Evolutionary conservation across 1,284 basidiomycete genomes (phyloP), one percentile per base, ranked within the genome.

Genomic region (Moniliella sp.): DNA sequence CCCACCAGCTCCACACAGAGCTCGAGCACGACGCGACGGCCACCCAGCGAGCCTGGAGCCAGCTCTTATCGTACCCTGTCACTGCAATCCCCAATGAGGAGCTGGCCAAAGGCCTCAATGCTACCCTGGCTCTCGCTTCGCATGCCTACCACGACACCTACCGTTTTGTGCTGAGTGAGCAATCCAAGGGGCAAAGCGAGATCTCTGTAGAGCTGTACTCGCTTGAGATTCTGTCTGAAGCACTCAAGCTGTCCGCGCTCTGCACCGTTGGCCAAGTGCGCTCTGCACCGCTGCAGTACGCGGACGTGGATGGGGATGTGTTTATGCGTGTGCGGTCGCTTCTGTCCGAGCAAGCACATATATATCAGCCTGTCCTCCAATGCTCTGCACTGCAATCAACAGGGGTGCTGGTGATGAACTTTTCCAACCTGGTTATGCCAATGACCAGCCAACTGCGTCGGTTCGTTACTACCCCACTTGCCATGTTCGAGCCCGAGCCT

Each of bases 171-270:
- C 45, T 48, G 36, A 49, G 33, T 28, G 51, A 52, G 28, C 36
- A 42, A 13, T 15, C 33, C 30, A 51, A 45, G 36, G 38, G 34
- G 33, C n/a, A n/a, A n/a, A n/a, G n/a, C n/a, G 34, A 50, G 28
- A 30, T 50, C 25, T 36, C 50, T 21, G 27, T 40, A 32, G 47
- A 46, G 29, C 37, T 52, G n/a, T 53, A 48, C 28, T 36, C 37
- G 2, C 37, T 45, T 34, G 45, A 54, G 25, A 43, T 45, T 18
- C 40, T 51, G 29, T 37, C 37, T 30, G 43, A 44, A 14, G 29
- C 39, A 8, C 50, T 91, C 79, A 84, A 86, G 76, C 64, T 91
- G n/a, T 74, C 78, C 4, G 76, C 81, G 3, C 68, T 91, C 17
- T 80, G 81, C 48, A 78, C 73, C 25, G 69, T 83, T 26, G 76